Evolutionary conservation across 768 basidiomycete species (phyloP).

Genomic region (Naganishia randhawae): DNA sequence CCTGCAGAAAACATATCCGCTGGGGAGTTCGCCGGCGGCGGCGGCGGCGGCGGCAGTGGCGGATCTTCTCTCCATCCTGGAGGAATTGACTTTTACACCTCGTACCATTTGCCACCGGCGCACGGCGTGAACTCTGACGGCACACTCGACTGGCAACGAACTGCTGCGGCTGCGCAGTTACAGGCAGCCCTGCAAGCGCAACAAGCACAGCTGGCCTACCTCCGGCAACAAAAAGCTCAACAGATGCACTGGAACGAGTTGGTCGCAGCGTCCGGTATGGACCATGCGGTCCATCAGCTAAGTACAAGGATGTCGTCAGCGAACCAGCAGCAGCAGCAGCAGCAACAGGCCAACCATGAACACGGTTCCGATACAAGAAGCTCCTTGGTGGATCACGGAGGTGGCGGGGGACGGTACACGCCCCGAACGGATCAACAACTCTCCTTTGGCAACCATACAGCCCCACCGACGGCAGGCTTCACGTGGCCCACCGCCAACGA

Average conservation of each 20-base stretch:
- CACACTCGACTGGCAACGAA: constrained; percentile 25
- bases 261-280: constrained; percentile 19
- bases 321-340: not conserved
- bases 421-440: not conserved
- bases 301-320: not conserved
- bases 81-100: constrained; percentile 21
- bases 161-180: constrained; percentile 23
- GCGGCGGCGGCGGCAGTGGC: not conserved
- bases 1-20: constrained; percentile 19
- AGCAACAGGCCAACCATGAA: not conserved
- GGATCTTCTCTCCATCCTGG: not conserved
- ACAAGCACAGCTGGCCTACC: constrained; percentile 29
- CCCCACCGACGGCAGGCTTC: not conserved
- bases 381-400: not conserved
- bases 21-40: not conserved
- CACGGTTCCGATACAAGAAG: not conserved
- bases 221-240: constrained; percentile 25
- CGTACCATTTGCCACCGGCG: constrained; percentile 15
- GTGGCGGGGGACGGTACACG: not conserved
- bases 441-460: not conserved
- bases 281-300: constrained; percentile 9
- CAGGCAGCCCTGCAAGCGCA: constrained; percentile 28
- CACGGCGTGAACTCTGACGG: constrained; percentile 24
- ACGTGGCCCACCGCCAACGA: not conserved
- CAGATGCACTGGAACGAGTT: constrained; percentile 28